A percentile compares a stretch with the other conserved stretches of the same genome.
Conservation (phyloP, 768 basidiomycete species). For the Tylopilus vinaceipallidus region DNA sequence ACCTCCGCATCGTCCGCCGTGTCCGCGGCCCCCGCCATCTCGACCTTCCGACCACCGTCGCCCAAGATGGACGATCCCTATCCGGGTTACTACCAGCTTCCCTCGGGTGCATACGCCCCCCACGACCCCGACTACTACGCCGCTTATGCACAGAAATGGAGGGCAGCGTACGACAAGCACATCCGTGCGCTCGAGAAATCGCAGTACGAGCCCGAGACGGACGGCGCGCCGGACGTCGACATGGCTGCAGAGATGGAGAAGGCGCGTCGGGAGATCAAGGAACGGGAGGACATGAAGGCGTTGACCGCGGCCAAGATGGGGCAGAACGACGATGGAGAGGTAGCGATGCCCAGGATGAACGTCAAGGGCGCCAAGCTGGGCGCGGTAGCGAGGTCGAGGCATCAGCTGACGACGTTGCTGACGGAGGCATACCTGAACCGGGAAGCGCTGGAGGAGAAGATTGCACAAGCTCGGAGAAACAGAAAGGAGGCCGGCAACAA, state of each 20-base stretch:
- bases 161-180: conserved; percentile 66
- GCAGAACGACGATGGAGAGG: conserved; percentile 38
- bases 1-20: conserved; percentile 67
- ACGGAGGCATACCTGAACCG: conserved; percentile 83
- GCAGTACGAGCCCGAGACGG: conserved; percentile 46
- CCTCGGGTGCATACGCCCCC: conserved; percentile 76
- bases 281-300: conserved; percentile 73
- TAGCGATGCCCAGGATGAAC: conserved; percentile 75
- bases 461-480: conserved; percentile 79
- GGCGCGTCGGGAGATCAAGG: conserved; percentile 71
- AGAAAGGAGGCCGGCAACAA: conserved; percentile 90
- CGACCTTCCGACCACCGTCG: conserved; percentile 68
- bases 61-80: conserved; percentile 75
- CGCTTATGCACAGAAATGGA: conserved; percentile 70
- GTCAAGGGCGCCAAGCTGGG: conserved; percentile 75
- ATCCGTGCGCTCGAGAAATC: conserved; percentile 75
- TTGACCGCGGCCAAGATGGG: conserved; percentile 59
- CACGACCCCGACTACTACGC: conserved; percentile 71
- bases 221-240: conserved; percentile 57
- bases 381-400: conserved; percentile 65
- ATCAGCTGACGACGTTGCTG: conserved; percentile 78
- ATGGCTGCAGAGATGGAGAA: conserved; percentile 75
- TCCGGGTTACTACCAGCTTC: conserved; percentile 84
- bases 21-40: conserved; percentile 68
- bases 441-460: conserved; percentile 77